Conservation (phyloP, 2,329 filamentous ascomycete species). For the Alternaria postmessia region DNA sequence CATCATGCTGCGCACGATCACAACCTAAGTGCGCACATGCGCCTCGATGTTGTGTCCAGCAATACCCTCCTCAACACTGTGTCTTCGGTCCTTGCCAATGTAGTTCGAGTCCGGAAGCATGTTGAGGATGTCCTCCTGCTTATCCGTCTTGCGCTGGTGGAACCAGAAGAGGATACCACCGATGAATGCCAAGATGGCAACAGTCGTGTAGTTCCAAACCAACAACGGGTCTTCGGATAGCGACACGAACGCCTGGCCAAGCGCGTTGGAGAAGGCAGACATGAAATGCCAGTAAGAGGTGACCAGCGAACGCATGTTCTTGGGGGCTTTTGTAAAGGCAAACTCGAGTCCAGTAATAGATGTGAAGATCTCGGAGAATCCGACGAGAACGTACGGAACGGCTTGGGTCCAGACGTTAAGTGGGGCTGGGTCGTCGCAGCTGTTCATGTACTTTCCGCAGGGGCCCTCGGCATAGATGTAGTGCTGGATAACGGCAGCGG, state of each 20-base stretch:
- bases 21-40: not conserved
- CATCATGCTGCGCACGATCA: not conserved
- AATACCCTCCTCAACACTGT: slow-evolving; percentile 33
- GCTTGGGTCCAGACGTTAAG: slow-evolving; percentile 71
- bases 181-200: slow-evolving; percentile 68
- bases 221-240: slow-evolving; percentile 71
- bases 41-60: not conserved
- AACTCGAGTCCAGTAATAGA: slow-evolving; percentile 74
- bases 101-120: slow-evolving; percentile 58
- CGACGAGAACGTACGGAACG: slow-evolving; percentile 61
- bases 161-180: slow-evolving; percentile 74
- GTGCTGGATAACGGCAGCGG: slow-evolving; percentile 60
- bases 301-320: slow-evolving; percentile 83
- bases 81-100: slow-evolving; percentile 39
- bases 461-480: slow-evolving; percentile 70
- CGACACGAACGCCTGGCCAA: slow-evolving; percentile 73
- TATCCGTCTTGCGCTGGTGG: slow-evolving; percentile 70
- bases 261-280: slow-evolving; percentile 72
- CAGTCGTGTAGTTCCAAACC: slow-evolving; percentile 74
- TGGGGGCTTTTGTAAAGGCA: slow-evolving; percentile 78
- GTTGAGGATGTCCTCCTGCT: slow-evolving; percentile 74
- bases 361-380: slow-evolving; percentile 66
- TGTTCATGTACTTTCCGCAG: slow-evolving; percentile 66
- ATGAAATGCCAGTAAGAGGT: slow-evolving; percentile 73
- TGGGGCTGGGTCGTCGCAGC: slow-evolving; percentile 61